Evolutionary conservation across 1,139 yeast genomes (phyloP).

Genomic region (Debaryomyces sp.): DNA sequence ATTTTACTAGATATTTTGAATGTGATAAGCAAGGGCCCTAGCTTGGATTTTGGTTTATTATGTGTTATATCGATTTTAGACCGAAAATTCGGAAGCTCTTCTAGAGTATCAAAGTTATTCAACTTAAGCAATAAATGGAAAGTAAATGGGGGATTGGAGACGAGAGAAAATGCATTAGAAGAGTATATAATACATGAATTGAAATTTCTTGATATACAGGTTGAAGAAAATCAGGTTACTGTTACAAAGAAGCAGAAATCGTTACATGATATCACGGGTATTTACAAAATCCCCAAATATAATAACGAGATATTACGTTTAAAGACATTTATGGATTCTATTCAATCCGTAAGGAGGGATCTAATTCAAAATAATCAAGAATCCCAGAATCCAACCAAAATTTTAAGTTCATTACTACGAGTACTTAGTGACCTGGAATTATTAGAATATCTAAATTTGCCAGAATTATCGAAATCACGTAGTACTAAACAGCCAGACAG

Average conservation of each 20-base stretch:
- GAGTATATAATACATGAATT: slow-evolving; percentile 15
- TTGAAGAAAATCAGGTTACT: neutral
- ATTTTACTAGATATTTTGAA: slow-evolving; percentile 53
- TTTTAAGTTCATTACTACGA: slow-evolving; percentile 23
- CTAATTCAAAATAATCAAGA: neutral
- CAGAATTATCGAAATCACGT: slow-evolving; percentile 9
- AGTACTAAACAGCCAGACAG: neutral
- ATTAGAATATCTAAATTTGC: slow-evolving; percentile 25
- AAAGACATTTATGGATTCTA: neutral
- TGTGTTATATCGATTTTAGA: slow-evolving; percentile 33
- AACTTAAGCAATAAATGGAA: slow-evolving; percentile 15
- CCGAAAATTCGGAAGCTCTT: slow-evolving; percentile 22
- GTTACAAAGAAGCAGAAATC: neutral
- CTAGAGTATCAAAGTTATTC: slow-evolving; percentile 31
- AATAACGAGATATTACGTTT: neutral
- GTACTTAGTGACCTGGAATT: slow-evolving; percentile 25
- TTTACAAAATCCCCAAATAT: slow-evolving; percentile 3
- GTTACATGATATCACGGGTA: neutral
- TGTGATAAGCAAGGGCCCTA: slow-evolving; percentile 34
- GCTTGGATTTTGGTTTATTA: slow-evolving; percentile 38
- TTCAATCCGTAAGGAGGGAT: neutral
- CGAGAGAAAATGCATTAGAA: slow-evolving; percentile 16
- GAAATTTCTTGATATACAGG: neutral
- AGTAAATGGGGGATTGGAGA: neutral
- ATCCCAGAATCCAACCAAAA: slow-evolving; percentile 8